These are phyloP conservation scores for Suillus occidentalis DNA, from an alignment of 768 basidiomycete species.

Conservation along the genomic window DNA sequence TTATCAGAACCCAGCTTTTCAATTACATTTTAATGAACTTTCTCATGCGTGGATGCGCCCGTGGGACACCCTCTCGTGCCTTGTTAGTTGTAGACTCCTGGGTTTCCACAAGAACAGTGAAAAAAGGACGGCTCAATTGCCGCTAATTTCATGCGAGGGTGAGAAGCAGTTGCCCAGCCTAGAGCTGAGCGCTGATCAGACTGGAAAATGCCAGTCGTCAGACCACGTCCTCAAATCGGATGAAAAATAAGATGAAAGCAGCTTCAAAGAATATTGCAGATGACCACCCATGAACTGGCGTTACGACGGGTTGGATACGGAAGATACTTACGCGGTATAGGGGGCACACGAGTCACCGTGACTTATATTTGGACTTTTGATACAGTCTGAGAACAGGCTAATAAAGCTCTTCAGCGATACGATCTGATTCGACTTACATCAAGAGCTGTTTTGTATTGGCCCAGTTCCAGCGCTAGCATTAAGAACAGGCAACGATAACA, in stretches of 20 bases:
- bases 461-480: background rate
- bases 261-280: background rate
- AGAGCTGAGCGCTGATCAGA: background rate
- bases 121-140: background rate
- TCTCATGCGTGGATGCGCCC: background rate
- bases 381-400: background rate
- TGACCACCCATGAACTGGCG: background rate
- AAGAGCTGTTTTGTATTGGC: background rate
- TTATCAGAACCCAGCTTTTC: background rate
- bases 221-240: background rate
- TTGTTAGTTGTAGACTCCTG: background rate
- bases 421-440: background rate
- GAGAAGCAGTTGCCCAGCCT: background rate
- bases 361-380: background rate
- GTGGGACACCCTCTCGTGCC: background rate
- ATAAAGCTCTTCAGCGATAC: background rate
- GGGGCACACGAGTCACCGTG: background rate
- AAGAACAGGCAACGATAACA: background rate
- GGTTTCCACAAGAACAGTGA: background rate
- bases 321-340: background rate
- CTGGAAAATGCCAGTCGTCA: background rate
- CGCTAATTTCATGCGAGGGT: background rate
- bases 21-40: slow-evolving; percentile 2
- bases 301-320: background rate
- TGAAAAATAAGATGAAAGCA: background rate